Evolutionary conservation across 768 basidiomycete genomes (phyloP).

Genomic region (Sporobolomyces phaffii): DNA sequence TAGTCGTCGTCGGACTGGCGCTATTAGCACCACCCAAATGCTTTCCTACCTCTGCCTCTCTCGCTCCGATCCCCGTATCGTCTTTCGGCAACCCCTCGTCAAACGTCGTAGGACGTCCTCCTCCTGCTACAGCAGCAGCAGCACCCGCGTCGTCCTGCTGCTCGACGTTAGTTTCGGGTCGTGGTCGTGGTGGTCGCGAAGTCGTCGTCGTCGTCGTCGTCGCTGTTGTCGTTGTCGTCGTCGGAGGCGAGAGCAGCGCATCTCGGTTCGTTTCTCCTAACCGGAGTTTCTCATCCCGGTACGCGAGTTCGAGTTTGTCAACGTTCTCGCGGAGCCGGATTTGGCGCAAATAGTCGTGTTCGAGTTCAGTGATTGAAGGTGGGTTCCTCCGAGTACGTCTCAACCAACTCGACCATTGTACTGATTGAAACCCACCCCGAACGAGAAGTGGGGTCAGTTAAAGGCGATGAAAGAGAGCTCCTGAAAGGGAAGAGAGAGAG

Average conservation of each 20-base stretch:
- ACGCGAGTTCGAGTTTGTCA: slow-evolving; percentile 18
- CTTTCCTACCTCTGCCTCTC: slow-evolving; percentile 5
- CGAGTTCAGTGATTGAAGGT: slow-evolving; percentile 30
- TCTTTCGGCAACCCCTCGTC: slow-evolving; percentile 8
- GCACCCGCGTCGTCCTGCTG: no score
- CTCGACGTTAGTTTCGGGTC: no score
- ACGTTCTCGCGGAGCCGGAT: slow-evolving; percentile 34
- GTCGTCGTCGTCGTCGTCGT: no score
- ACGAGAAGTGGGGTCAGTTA: neutral
- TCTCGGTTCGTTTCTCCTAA: neutral
- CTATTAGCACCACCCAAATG: slow-evolving; percentile 5
- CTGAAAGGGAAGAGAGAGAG: neutral
- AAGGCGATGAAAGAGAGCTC: neutral
- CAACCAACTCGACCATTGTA: slow-evolving; percentile 41
- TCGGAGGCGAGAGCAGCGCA: neutral
- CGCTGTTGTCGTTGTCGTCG: neutral
- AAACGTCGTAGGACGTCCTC: no score
- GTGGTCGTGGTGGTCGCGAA: no score
- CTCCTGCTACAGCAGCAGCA: no score
- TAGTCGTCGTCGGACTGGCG: neutral
- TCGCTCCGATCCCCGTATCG: slow-evolving; percentile 1
- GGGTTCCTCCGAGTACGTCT: slow-evolving; percentile 34
- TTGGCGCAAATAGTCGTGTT: slow-evolving; percentile 26
- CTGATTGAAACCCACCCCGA: no score
- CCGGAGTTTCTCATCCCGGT: slow-evolving; percentile 34